phyloP scores from a whole-genome alignment of 306 rosid species.

The Inga oerstediana region DNA sequence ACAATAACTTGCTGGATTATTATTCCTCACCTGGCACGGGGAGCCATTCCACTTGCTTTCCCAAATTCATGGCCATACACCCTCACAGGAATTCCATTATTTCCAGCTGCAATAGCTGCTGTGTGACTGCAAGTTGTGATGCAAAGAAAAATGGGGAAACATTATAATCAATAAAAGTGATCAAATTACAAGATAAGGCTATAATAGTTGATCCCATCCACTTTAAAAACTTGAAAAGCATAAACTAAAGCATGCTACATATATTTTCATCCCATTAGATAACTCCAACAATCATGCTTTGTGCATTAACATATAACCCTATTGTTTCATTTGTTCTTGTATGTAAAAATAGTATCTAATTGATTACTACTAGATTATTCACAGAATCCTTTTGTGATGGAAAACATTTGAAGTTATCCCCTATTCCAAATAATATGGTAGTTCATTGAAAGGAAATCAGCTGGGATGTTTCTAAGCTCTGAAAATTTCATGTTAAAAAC shows the following conservation, averaged over 20 bases:
- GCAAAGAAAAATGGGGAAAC: slow-evolving; percentile 21
- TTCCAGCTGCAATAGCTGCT: slow-evolving; percentile 99
- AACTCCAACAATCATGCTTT: not conserved
- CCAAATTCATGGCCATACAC: slow-evolving; percentile 96
- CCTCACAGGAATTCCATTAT: slow-evolving; percentile 96
- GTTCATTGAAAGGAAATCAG: not conserved
- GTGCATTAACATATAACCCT: not conserved
- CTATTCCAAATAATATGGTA: not conserved
- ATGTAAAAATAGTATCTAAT: not conserved
- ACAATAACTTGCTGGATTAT: slow-evolving; percentile 19
- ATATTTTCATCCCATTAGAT: not conserved
- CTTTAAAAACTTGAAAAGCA: slow-evolving; percentile 7
- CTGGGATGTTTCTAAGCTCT: not conserved
- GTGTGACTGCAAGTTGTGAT: slow-evolving; percentile 77
- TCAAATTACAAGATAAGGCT: slow-evolving; percentile 34
- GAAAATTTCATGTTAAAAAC: not conserved
- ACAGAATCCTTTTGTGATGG: not conserved
- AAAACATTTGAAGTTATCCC: not conserved
- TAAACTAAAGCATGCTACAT: not conserved
- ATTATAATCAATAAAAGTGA: slow-evolving; percentile 6
- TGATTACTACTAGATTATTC: not conserved
- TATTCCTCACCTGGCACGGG: slow-evolving; percentile 92
- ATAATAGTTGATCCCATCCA: not conserved
- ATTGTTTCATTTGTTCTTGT: not conserved
- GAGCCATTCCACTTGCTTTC: slow-evolving; percentile 99